Evolutionary conservation across 2,329 filamentous ascomycete genomes (phyloP).

Genomic region (Pseudogymnoascus sp.): DNA sequence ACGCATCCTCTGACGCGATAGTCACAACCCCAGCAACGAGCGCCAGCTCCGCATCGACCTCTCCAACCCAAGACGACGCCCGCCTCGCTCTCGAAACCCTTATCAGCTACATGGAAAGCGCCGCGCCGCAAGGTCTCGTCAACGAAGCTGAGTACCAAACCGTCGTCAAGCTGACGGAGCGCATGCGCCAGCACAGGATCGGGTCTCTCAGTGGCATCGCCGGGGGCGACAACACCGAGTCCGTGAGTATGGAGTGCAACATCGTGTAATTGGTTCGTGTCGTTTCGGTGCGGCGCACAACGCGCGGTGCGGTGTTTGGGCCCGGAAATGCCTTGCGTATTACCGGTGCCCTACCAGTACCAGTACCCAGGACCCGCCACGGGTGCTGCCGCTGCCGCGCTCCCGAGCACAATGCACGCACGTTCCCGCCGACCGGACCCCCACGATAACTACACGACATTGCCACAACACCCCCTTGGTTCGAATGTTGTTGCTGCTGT

Average conservation of each 20-base stretch:
- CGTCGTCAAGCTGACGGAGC: constrained; percentile 78
- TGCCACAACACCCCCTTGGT: neutral
- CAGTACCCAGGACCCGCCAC: neutral
- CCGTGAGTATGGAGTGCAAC: neutral
- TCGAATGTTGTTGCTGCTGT: neutral
- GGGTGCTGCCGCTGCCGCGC: constrained; percentile 2
- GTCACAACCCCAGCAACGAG: constrained; percentile 36
- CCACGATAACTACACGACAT: neutral
- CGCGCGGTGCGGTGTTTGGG: neutral
- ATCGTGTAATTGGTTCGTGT: neutral
- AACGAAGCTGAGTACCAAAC: constrained; percentile 72
- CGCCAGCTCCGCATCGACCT: constrained; percentile 41
- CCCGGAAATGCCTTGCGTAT: neutral
- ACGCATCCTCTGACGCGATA: constrained; percentile 46
- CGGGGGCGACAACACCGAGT: constrained; percentile 28
- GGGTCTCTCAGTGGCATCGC: constrained; percentile 33
- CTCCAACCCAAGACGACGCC: constrained; percentile 79
- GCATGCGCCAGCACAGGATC: constrained; percentile 57
- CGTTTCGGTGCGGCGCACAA: neutral
- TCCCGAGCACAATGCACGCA: constrained; percentile 4
- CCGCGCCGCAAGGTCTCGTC: constrained; percentile 57
- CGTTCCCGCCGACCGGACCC: neutral
- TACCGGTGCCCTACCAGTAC: neutral
- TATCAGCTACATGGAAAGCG: constrained; percentile 65
- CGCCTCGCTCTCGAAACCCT: constrained; percentile 74